These are phyloP conservation scores for Fraxinus floribunda DNA, from an alignment of 305 asterid genomes.

Conservation along the genomic window DNA sequence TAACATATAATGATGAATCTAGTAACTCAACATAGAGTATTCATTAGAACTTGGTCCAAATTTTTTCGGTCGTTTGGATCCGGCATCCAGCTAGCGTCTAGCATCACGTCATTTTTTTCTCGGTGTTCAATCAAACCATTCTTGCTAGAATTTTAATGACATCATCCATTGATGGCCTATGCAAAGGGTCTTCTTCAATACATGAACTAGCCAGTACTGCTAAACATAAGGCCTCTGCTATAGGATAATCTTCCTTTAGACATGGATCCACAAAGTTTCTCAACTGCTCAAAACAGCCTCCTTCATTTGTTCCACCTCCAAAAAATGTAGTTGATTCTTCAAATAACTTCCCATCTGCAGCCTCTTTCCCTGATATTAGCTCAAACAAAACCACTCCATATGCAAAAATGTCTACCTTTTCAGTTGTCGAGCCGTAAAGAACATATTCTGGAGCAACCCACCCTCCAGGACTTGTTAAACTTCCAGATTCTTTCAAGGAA, in stretches of 20 bases:
- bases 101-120: not conserved
- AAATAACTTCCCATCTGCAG: conserved; percentile 35
- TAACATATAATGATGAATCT: not conserved
- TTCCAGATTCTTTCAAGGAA: conserved; percentile 24
- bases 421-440: conserved; percentile 22
- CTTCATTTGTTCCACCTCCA: conserved; percentile 45
- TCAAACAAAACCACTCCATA: conserved; percentile 65
- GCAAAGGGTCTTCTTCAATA: conserved; percentile 60
- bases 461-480: conserved; percentile 7
- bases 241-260: conserved; percentile 62
- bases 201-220: conserved; percentile 74
- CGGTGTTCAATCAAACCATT: conserved; percentile 42
- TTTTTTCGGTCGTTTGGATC: not conserved
- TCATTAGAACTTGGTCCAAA: not conserved
- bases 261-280: conserved; percentile 59
- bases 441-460: conserved; percentile 33
- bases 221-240: conserved; percentile 69
- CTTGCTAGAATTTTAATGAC: conserved; percentile 64
- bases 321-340: conserved; percentile 42
- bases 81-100: not conserved
- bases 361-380: conserved; percentile 53
- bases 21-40: not conserved
- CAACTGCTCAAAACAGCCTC: conserved; percentile 65
- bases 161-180: conserved; percentile 71
- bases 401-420: conserved; percentile 50